Conservation (phyloP, 208 protist genomes). For the Trypanosoma vivax region DNA sequence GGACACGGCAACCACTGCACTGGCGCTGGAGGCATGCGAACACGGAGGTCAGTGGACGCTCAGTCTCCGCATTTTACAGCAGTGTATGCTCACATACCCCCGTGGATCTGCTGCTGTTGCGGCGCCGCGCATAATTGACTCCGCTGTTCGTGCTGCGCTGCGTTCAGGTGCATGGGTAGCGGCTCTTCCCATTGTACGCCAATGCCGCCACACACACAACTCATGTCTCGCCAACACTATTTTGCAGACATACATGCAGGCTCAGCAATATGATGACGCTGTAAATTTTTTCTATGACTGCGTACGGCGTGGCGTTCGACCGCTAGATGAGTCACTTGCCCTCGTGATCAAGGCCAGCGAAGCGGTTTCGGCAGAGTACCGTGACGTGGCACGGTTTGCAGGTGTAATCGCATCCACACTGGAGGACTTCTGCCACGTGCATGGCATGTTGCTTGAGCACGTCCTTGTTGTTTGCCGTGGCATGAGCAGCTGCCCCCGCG, state of each 20-base stretch:
- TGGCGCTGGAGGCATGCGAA: conserved; percentile 58
- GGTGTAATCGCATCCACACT: conserved; percentile 58
- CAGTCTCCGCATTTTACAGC: conserved; percentile 56
- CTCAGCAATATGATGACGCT: conserved; percentile 52
- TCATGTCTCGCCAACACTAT: conserved; percentile 51
- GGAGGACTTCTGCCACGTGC: conserved; percentile 70
- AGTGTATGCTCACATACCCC: conserved; percentile 47
- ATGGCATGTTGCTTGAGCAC: conserved; percentile 62
- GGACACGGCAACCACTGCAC: conserved; percentile 33
- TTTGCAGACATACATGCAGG: conserved; percentile 40
- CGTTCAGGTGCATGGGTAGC: conserved; percentile 40
- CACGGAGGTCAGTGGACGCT: conserved; percentile 51
- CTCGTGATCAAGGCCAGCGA: conserved; percentile 60
- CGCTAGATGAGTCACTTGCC: conserved; percentile 49
- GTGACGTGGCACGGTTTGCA: conserved; percentile 45
- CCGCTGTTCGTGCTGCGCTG: conserved; percentile 37
- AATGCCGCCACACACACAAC: conserved; percentile 38
- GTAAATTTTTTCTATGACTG: conserved; percentile 70
- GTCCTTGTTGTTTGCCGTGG: conserved; percentile 57
- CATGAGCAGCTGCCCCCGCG: neutral
- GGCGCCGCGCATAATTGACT: conserved; percentile 37
- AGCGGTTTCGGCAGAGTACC: conserved; percentile 56
- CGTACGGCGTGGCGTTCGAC: conserved; percentile 42
- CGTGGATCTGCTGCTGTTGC: neutral
- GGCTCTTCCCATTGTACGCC: conserved; percentile 42